These are phyloP conservation scores for Prunus mongolica DNA, from an alignment of 306 rosid species.

Conservation along the genomic window DNA sequence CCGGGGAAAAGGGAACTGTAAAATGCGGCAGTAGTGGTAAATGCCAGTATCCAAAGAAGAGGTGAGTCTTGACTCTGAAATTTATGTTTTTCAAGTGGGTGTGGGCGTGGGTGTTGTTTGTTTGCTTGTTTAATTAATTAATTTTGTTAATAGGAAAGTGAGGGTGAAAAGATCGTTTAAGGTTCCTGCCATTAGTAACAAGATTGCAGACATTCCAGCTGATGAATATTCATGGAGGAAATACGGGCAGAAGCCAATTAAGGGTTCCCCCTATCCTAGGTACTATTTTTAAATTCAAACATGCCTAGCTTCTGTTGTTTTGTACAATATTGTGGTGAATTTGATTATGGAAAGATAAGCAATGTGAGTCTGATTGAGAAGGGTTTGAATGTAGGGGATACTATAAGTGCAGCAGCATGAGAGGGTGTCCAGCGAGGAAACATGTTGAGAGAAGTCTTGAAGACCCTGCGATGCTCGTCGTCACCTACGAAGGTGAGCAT, in stretches of 20 bases:
- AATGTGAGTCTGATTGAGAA: not conserved
- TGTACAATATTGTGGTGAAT: no score
- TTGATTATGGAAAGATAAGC: not conserved
- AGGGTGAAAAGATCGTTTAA: slow-evolving; percentile 83
- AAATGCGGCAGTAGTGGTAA: slow-evolving; percentile 72
- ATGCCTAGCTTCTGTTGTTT: not conserved
- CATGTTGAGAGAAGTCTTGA: slow-evolving; percentile 89
- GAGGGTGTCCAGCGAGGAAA: slow-evolving; percentile 98
- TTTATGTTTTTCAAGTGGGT: not conserved
- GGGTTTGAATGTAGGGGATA: slow-evolving; percentile 62
- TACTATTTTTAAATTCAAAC: slow-evolving; percentile 12
- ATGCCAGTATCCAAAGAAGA: slow-evolving; percentile 88
- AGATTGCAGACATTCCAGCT: slow-evolving; percentile 89
- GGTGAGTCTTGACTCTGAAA: slow-evolving; percentile 40
- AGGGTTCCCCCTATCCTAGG: slow-evolving; percentile 99
- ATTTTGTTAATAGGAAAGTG: slow-evolving; percentile 53
- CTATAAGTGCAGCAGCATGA: slow-evolving; percentile 97
- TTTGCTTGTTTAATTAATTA: not conserved
- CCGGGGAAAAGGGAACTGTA: slow-evolving; percentile 66
- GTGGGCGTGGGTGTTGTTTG: not conserved
- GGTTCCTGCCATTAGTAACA: slow-evolving; percentile 92
- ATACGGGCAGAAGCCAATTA: slow-evolving; percentile 98
- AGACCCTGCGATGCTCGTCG: slow-evolving; percentile 83
- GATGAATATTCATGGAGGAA: slow-evolving; percentile 99
- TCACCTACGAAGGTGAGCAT: slow-evolving; percentile 94